Conservation (phyloP, 164 flowering plant species). For the Chimonanthus praecox region DNA sequence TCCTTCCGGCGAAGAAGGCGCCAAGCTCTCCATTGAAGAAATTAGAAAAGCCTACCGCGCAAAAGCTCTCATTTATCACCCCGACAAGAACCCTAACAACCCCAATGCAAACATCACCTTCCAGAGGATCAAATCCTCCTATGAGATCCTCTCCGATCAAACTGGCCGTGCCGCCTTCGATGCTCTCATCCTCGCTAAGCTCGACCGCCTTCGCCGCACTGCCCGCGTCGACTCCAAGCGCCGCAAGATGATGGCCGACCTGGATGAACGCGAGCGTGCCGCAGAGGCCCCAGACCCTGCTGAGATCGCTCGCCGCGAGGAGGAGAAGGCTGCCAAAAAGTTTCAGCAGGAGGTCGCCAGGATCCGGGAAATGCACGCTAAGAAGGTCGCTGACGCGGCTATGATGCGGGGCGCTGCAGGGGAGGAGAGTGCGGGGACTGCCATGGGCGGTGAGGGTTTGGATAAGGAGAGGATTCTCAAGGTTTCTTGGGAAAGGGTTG, state of each 20-base stretch:
- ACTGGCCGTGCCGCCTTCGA: constrained; percentile 69
- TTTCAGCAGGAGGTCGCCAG: constrained; percentile 64
- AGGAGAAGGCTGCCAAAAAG: constrained; percentile 52
- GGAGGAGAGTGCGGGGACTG: constrained; percentile 4
- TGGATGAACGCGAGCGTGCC: constrained; percentile 64
- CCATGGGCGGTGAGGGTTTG: constrained; percentile 18
- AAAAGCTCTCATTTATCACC: constrained; percentile 70
- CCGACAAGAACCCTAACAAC: constrained; percentile 77
- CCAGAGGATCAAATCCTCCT: constrained; percentile 59
- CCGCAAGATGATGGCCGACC: constrained; percentile 68
- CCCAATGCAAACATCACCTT: constrained; percentile 61
- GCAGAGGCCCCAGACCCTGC: constrained; percentile 28
- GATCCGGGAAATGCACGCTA: constrained; percentile 55
- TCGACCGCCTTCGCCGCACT: constrained; percentile 38
- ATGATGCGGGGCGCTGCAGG: neutral
- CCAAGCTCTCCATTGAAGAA: constrained; percentile 56
- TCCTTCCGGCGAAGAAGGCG: constrained; percentile 82
- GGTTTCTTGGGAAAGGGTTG: constrained; percentile 68
- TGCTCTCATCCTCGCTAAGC: constrained; percentile 51
- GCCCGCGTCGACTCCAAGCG: constrained; percentile 48
- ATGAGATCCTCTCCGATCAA: constrained; percentile 65
- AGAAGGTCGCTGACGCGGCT: constrained; percentile 18
- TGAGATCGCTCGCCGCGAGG: constrained; percentile 46
- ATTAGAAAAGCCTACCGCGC: constrained; percentile 64
- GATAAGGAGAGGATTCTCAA: constrained; percentile 62